Evolutionary conservation across 306 rosid genomes (phyloP).

Genomic region (Rosa persica): DNA sequence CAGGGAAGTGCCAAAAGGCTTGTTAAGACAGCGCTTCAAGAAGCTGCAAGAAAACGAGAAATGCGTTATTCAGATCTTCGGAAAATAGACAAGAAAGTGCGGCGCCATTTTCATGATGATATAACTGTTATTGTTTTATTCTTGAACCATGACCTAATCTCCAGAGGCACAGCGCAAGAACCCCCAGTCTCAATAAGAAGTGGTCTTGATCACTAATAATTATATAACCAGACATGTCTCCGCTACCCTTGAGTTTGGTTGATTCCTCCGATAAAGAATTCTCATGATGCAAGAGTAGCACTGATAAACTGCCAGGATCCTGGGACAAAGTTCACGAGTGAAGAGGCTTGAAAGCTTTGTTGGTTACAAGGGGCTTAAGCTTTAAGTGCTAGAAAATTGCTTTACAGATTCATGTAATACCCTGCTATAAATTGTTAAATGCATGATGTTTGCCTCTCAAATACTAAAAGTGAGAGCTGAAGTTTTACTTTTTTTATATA

Average conservation of each 20-base stretch:
- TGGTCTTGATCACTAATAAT: slow-evolving; percentile 51
- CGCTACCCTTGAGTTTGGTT: not conserved
- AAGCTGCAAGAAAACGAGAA: slow-evolving; percentile 89
- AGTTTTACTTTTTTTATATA: not conserved
- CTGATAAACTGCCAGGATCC: not conserved
- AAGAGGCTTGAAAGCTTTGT: not conserved
- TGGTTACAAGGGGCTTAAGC: not conserved
- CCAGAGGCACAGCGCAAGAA: slow-evolving; percentile 46
- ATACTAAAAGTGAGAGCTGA: not conserved
- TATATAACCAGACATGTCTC: slow-evolving; percentile 20
- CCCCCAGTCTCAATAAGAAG: slow-evolving; percentile 63
- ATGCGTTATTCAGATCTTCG: slow-evolving; percentile 80
- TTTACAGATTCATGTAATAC: slow-evolving; percentile 4
- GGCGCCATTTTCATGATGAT: slow-evolving; percentile 87
- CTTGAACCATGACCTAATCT: slow-evolving; percentile 77
- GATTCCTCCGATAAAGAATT: not conserved
- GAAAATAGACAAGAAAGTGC: slow-evolving; percentile 75
- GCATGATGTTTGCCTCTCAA: slow-evolving; percentile 8
- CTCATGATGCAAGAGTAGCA: not conserved
- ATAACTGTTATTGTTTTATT: slow-evolving; percentile 86
- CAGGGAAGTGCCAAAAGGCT: slow-evolving; percentile 95
- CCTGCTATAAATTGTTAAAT: not conserved
- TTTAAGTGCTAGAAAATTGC: not conserved
- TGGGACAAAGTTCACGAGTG: not conserved
- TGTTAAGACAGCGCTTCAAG: slow-evolving; percentile 82